phyloP scores from a whole-genome alignment of 2,329 filamentous ascomycete species.

The Allantophomopsis lycopodina region DNA sequence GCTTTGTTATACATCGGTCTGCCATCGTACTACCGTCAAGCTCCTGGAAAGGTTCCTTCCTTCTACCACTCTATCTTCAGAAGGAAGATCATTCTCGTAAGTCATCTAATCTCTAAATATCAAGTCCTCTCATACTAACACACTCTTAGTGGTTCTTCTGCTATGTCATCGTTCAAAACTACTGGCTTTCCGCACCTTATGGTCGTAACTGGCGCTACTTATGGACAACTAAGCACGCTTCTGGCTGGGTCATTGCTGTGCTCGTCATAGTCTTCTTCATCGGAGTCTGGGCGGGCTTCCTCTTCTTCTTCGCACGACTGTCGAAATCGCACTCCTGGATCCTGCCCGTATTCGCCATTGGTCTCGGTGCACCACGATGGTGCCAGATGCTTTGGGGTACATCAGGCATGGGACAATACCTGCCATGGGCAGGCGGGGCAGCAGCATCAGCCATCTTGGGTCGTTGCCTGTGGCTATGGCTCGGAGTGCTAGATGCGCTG shows the following conservation, averaged over 20 bases:
- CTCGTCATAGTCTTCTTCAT: conserved; percentile 39
- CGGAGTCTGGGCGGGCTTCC: conserved; percentile 36
- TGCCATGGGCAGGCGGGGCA: conserved; percentile 45
- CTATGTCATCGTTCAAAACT: conserved; percentile 49
- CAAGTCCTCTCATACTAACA: background rate
- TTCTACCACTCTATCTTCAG: conserved; percentile 47
- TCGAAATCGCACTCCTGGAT: conserved; percentile 51
- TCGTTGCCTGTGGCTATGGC: conserved; percentile 48
- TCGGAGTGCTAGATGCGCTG: conserved; percentile 47
- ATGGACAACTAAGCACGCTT: conserved; percentile 22
- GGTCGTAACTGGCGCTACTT: conserved; percentile 48
- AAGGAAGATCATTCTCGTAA: conserved; percentile 41
- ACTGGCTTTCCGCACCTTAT: conserved; percentile 51
- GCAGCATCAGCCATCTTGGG: conserved; percentile 38
- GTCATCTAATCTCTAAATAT: background rate
- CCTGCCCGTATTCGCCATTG: conserved; percentile 50
- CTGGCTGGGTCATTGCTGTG: conserved; percentile 38
- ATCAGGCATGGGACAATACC: conserved; percentile 40
- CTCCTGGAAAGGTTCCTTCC: conserved; percentile 45
- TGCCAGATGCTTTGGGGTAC: conserved; percentile 53
- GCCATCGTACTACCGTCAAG: conserved; percentile 49
- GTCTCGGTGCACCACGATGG: conserved; percentile 51
- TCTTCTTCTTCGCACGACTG: conserved; percentile 35
- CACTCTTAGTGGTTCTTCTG: conserved; percentile 40
- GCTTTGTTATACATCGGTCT: conserved; percentile 40